Base-by-base conservation (phyloP, 495 filamentous ascomycete species). In the Penicillium turbatum region DNA sequence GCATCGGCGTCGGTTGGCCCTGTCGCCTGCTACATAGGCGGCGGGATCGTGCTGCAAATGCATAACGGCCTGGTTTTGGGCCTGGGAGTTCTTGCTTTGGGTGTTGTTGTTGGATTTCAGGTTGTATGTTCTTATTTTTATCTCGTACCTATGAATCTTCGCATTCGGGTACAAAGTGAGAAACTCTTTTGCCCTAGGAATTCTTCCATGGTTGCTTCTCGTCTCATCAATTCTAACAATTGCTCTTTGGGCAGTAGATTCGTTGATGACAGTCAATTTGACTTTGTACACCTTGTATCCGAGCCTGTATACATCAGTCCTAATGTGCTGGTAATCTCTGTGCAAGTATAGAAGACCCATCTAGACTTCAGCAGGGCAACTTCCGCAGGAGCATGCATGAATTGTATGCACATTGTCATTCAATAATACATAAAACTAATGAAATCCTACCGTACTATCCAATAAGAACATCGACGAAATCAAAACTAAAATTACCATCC, bases 51-150 rank as follows among this genome's bases (percentile, higher is more conserved):
- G 60, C 55, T 50, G 35, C 50, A 39, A 42, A 68, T 68, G 67
- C 61, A 67, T 67, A 63, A 44, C 53, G 61, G 57, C 55, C 52
- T 51, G 56, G 51, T 62, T 57, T 57, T 52, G 54, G 42, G 59
- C 62, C 61, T 51, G 55, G 65, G 69, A 67, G 66, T 69, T 72
- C 53, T 45, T 45, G 56, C 31, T 54, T 55, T 55, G 43, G 47
- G 50, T 62, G 27, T 5, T 51, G 50, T 8, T 53, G 12, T 40
- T 26, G 2, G 21, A 40, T 39, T 48, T 55, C 44, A 31, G 52
- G 52, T 31, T 55, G 11, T 47, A 29, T 12, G 26, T 29, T 36
- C 17, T 36, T 48, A 47, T 65, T 7, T 32, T 65, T 61, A 46
- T 13, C 16, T n/a, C 49, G 10, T 55, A 11, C 15, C 35, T 17